A percentile compares a stretch with the other conserved stretches of the same genome.
Conservation (phyloP, 768 basidiomycete species). For the Lanmaoa rubissima region DNA sequence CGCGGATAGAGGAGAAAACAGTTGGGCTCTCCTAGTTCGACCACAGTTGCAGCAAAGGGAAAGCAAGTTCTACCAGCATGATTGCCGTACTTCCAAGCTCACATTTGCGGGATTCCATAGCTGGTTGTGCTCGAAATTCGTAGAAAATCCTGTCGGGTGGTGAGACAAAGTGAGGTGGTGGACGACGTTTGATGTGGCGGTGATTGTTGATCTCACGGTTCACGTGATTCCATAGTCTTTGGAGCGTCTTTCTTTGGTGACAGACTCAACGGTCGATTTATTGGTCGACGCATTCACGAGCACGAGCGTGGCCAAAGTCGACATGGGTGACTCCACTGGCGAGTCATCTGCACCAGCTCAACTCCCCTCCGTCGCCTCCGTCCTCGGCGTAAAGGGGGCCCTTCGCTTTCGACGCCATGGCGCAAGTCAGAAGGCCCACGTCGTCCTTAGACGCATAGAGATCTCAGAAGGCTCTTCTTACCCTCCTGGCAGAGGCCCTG, state of each 20-base stretch:
- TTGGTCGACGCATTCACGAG: conserved; percentile 4
- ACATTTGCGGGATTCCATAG: too few relatives aligned
- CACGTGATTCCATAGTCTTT: conserved; percentile 21
- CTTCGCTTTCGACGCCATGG: conserved; percentile 68
- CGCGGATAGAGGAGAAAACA: too few relatives aligned
- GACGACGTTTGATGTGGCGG: not conserved
- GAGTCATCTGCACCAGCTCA: conserved; percentile 32
- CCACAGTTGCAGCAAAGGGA: too few relatives aligned
- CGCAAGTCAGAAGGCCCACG: conserved; percentile 65
- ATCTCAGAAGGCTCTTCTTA: conserved; percentile 44
- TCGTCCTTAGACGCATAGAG: conserved; percentile 62
- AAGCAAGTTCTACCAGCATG: too few relatives aligned
- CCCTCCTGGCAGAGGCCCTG: conserved; percentile 36
- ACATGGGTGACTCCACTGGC: conserved; percentile 39
- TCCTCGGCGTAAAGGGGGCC: conserved; percentile 59
- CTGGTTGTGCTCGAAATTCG: too few relatives aligned
- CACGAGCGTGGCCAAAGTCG: conserved; percentile 13
- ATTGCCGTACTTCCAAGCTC: too few relatives aligned
- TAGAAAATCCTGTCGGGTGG: too few relatives aligned
- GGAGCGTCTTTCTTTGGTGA: not conserved
- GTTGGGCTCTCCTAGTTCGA: too few relatives aligned
- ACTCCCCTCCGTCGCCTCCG: conserved; percentile 43
- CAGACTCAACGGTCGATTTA: not conserved
- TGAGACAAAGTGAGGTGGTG: too few relatives aligned
- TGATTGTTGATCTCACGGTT: conserved; percentile 14